These are phyloP conservation scores for Atkinsonella texensis DNA, from an alignment of 2,329 filamentous ascomycete species.

Conservation along the genomic window DNA sequence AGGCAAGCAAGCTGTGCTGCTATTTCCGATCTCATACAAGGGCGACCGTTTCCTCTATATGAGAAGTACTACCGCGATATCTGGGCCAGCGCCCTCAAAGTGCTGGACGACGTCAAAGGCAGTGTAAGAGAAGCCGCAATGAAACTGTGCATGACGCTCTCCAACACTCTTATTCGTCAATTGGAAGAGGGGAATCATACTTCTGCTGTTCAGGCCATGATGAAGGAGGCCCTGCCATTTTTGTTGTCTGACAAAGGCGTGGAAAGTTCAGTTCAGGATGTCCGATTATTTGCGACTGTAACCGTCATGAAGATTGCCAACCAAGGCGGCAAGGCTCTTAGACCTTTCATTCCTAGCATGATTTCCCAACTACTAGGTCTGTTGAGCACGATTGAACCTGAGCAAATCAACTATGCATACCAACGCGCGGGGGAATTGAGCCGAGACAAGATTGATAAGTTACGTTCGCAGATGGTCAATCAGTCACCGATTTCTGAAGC, in stretches of 20 bases:
- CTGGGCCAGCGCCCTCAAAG: conserved; percentile 76
- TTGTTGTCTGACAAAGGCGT: conserved; percentile 79
- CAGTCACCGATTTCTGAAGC: conserved; percentile 85
- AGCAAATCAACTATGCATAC: conserved; percentile 85
- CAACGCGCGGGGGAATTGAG: conserved; percentile 80
- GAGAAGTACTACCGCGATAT: conserved; percentile 75
- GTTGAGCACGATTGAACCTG: conserved; percentile 77
- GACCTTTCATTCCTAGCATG: conserved; percentile 70
- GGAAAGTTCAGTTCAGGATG: conserved; percentile 78
- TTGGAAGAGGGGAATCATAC: conserved; percentile 66
- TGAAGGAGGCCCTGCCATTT: conserved; percentile 81
- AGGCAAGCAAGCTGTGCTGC: conserved; percentile 87
- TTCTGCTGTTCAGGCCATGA: conserved; percentile 63
- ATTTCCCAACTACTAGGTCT: conserved; percentile 70
- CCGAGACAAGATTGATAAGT: conserved; percentile 80
- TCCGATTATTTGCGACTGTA: conserved; percentile 69
- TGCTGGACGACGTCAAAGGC: conserved; percentile 91
- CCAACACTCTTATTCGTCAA: conserved; percentile 73
- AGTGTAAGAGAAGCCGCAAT: conserved; percentile 74
- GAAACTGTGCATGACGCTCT: conserved; percentile 70
- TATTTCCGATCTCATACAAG: conserved; percentile 77
- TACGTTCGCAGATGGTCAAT: conserved; percentile 69
- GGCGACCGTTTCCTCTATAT: conserved; percentile 63
- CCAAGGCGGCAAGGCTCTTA: conserved; percentile 66
- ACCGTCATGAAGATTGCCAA: conserved; percentile 86